phyloP scores from a whole-genome alignment of 1,284 basidiomycete genomes.

The Coniferiporia sulphurascens region DNA sequence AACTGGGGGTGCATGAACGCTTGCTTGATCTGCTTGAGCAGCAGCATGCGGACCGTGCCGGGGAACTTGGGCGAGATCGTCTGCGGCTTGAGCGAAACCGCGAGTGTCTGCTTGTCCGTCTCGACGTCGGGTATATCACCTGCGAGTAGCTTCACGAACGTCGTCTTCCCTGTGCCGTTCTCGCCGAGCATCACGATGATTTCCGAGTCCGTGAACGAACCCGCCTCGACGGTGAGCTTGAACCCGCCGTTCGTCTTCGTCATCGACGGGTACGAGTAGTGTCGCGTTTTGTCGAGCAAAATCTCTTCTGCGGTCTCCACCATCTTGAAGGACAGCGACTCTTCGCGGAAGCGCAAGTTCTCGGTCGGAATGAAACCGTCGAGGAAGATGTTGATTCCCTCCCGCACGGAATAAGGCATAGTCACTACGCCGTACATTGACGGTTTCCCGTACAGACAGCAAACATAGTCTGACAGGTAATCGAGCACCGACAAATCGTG shows the following conservation, averaged over 20 bases:
- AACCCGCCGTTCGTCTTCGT: constrained; percentile 91
- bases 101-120: constrained; percentile 71
- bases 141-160: constrained; percentile 88
- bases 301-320: constrained; percentile 90
- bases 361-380: constrained; percentile 98
- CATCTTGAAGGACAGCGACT: constrained; percentile 94
- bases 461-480: constrained; percentile 96
- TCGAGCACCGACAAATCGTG: constrained; percentile 97
- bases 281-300: constrained; percentile 75
- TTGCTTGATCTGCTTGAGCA: constrained; percentile 89
- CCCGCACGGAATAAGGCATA: constrained; percentile 93
- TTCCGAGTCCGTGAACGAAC: constrained; percentile 92
- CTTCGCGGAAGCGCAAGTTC: constrained; percentile 94
- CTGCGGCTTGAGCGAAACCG: constrained; percentile 93
- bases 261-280: constrained; percentile 90
- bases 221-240: constrained; percentile 86
- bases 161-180: constrained; percentile 98
- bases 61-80: constrained; percentile 95
- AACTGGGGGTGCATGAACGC: constrained; percentile 98
- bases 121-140: constrained; percentile 85
- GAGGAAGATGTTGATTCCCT: constrained; percentile 98
- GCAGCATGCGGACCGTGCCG: constrained; percentile 87
- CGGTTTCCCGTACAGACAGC: constrained; percentile 94
- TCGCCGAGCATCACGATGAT: constrained; percentile 97
- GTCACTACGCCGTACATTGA: constrained; percentile 97